phyloP scores from a whole-genome alignment of 2,329 filamentous ascomycete species.

The Tricladium varicosporioides region DNA sequence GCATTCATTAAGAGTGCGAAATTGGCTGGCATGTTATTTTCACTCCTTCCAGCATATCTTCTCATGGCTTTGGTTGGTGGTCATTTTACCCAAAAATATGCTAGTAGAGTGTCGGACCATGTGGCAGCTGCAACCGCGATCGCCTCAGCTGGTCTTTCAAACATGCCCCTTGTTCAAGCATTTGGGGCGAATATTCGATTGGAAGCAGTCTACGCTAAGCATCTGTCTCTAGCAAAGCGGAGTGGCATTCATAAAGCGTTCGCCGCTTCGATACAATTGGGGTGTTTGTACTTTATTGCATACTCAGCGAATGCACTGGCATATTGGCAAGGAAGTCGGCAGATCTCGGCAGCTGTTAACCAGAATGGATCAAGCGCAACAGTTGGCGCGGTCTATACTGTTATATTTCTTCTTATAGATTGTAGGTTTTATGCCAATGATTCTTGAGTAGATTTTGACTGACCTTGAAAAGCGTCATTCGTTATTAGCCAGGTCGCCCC shows the following conservation, averaged over 20 bases:
- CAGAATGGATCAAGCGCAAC: conserved; percentile 13
- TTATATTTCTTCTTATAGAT: conserved; percentile 52
- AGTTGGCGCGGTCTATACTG: conserved; percentile 44
- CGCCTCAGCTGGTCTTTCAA: conserved; percentile 50
- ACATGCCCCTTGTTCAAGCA: conserved; percentile 50
- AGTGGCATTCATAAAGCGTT: conserved; percentile 49
- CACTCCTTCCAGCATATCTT: conserved; percentile 29
- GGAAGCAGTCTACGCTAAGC: conserved; percentile 46
- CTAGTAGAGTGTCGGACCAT: conserved; percentile 42
- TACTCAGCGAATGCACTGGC: conserved; percentile 53
- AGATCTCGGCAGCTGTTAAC: conserved; percentile 40
- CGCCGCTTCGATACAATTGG: conserved; percentile 47
- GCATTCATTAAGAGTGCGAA: conserved; percentile 55
- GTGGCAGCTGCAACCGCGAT: conserved; percentile 49
- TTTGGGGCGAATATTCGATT: conserved; percentile 49
- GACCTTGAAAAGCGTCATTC: conserved; percentile 39
- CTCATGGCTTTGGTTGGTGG: conserved; percentile 45
- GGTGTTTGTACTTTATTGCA: conserved; percentile 37
- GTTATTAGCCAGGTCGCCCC: conserved; percentile 62
- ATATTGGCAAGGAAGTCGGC: conserved; percentile 55
- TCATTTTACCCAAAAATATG: conserved; percentile 45
- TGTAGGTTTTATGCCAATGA: conserved; percentile 34
- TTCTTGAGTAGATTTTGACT: background rate
- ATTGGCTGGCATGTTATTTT: conserved; percentile 46
- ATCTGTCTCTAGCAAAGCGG: conserved; percentile 41